These are phyloP conservation scores for Elongisporangium prolatum DNA, from an alignment of 352 stramenopile genomes.

Conservation along the genomic window DNA sequence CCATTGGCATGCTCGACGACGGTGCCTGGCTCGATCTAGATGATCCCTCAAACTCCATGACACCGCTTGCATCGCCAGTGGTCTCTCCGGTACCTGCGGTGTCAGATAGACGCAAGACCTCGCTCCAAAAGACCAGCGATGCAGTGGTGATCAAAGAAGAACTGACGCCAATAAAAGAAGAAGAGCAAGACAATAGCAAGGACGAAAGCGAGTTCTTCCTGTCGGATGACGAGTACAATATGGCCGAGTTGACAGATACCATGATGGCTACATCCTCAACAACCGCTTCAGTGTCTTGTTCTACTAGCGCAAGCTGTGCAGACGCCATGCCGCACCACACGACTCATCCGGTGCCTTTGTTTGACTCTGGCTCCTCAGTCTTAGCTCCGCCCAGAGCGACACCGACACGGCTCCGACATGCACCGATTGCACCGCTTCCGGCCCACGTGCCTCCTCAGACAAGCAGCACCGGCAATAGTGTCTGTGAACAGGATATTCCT, in stretches of 20 bases:
- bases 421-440: slow-evolving; percentile 6
- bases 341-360: neutral
- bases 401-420: neutral
- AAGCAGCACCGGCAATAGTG: slow-evolving; percentile 10
- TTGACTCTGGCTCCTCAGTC: slow-evolving; percentile 1
- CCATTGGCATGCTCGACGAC: slow-evolving; percentile 10
- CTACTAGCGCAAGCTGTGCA: slow-evolving; percentile 1
- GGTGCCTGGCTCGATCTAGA: slow-evolving; percentile 19
- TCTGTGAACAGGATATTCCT: slow-evolving; percentile 40
- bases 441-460: neutral
- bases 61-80: slow-evolving; percentile 14
- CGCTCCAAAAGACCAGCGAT: slow-evolving; percentile 8
- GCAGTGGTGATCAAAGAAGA: slow-evolving; percentile 12
- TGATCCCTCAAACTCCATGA: slow-evolving; percentile 26
- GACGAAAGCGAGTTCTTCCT: slow-evolving; percentile 22
- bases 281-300: neutral
- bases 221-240: slow-evolving; percentile 20
- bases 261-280: slow-evolving; percentile 21
- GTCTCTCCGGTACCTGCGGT: neutral
- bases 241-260: slow-evolving; percentile 38
- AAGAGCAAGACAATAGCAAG: slow-evolving; percentile 10
- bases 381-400: slow-evolving; percentile 2
- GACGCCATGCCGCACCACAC: slow-evolving; percentile 8
- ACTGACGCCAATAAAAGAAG: slow-evolving; percentile 7
- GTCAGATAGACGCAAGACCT: slow-evolving; percentile 25